Base-by-base conservation (phyloP, 176 grass and related monocot species). In the Carex pumila region DNA sequence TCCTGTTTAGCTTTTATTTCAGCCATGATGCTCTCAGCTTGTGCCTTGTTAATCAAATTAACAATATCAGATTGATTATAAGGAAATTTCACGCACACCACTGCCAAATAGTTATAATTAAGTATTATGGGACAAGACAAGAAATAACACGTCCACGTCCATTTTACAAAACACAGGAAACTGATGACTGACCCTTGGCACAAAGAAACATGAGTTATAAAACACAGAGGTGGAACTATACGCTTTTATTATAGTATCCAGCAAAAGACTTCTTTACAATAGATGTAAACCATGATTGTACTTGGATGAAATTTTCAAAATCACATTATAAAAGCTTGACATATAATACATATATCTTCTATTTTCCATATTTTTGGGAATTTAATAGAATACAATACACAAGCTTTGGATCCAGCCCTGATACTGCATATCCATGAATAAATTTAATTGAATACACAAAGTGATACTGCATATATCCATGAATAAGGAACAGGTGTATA, bases 1-100 rank as follows among this genome's bases (percentile, higher is more conserved):
- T 90, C 92, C 81, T 98, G 90, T 90, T 94, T 98, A 31, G 58
- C 79, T 65, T 65, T 89, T 36, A 94, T 88, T 79, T 98, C 90
- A 21, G 73, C 77, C 13, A 87, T 81, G 12, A 98, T 81, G 9
- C 77, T 87, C 92, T 98, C 92, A 54, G 92, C 95, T 93, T 94
- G 95, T 74, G 85, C 83, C 95, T 98, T 53, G 32, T 65, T 53
- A 65, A 55, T 45, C 63, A 14, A 12, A 89, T 50, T 30, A 49
- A 0, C 43, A 31, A 81, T 70, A 19, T 74, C 49, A 65, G 19
- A 32, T 66, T 47, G 15, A 32, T 61, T 47, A 60, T 1, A 36
- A 68, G 8, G 43, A 36, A 82, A 67, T 10, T 67, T 75, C 18
- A 81, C 41, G 7, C 45, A 53, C 9, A 75, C 30, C 22, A 30